Conservation (phyloP, 768 basidiomycete species). For the Glaciozyma martinii region DNA sequence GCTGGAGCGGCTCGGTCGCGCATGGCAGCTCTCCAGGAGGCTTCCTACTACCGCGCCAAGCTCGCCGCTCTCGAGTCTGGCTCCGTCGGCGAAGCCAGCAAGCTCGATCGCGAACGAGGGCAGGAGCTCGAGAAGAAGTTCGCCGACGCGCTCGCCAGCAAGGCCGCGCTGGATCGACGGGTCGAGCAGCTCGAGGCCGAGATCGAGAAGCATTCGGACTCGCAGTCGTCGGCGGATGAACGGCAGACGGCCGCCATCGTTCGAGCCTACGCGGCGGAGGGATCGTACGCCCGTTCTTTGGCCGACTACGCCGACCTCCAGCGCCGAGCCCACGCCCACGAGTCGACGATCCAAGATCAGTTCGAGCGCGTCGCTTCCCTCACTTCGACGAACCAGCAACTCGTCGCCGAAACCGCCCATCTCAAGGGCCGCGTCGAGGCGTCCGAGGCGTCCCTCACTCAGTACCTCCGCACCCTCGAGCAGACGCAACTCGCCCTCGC, state of each 20-base stretch:
- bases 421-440: constrained; percentile 63
- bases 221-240: constrained; percentile 70
- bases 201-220: constrained; percentile 57
- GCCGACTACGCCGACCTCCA: constrained; percentile 65
- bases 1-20: constrained; percentile 70
- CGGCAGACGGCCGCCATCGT: constrained; percentile 63
- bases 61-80: constrained; percentile 71
- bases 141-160: constrained; percentile 53
- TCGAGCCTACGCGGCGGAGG: constrained; percentile 66
- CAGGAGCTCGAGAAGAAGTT: constrained; percentile 65
- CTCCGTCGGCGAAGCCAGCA: constrained; percentile 55
- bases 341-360: constrained; percentile 64
- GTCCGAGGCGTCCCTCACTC: constrained; percentile 59
- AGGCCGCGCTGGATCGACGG: constrained; percentile 59
- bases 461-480: constrained; percentile 78
- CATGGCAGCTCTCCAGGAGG: constrained; percentile 75
- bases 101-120: constrained; percentile 69
- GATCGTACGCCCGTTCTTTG: constrained; percentile 52
- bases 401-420: constrained; percentile 64
- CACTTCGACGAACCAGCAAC: constrained; percentile 63
- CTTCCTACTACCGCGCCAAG: constrained; percentile 91
- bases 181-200: constrained; percentile 52
- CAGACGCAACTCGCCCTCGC: constrained; percentile 70
- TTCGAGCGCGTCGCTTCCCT: constrained; percentile 63
- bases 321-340: constrained; percentile 52